A percentile compares a stretch with the other conserved stretches of the same genome.
Evolutionary conservation across 192 early-diverging fungal genomes (phyloP).

Genomic region (Gamsiella multidivaricata): DNA sequence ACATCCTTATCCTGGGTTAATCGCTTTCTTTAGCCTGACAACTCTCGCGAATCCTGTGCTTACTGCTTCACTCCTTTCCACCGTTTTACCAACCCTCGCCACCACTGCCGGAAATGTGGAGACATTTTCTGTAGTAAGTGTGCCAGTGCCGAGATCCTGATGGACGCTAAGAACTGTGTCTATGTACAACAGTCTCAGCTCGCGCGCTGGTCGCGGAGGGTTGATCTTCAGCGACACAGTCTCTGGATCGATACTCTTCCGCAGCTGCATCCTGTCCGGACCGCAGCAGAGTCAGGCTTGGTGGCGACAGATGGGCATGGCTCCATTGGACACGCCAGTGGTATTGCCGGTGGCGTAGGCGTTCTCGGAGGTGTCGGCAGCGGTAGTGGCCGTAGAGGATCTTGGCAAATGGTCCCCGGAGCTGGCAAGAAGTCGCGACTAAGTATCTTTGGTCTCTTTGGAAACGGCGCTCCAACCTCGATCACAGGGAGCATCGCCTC

Average conservation of each 20-base stretch:
- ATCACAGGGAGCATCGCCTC: constrained; percentile 4
- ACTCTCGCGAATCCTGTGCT: constrained; percentile 44
- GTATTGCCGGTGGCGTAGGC: background rate
- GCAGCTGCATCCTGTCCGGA: constrained; percentile 46
- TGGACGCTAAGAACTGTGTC: constrained; percentile 55
- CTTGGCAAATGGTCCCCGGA: constrained; percentile 34
- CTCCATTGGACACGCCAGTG: constrained; percentile 21
- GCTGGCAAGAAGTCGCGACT: constrained; percentile 36
- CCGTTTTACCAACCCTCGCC: constrained; percentile 41
- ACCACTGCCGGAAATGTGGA: constrained; percentile 50
- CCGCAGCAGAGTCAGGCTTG: constrained; percentile 34
- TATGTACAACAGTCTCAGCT: constrained; percentile 52
- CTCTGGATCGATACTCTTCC: constrained; percentile 53
- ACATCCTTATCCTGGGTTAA: no score
- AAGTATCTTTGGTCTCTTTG: constrained; percentile 46
- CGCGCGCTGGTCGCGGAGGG: constrained; percentile 42
- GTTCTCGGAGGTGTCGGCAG: constrained; percentile 12
- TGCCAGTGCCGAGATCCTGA: constrained; percentile 49
- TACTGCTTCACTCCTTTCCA: constrained; percentile 46
- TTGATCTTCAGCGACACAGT: constrained; percentile 46
- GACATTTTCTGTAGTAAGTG: constrained; percentile 50
- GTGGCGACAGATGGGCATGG: constrained; percentile 16
- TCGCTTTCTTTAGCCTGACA: constrained; percentile 49
- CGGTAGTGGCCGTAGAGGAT: constrained; percentile 32
- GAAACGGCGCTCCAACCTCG: background rate